Evolutionary conservation across 345 rosid species (phyloP).

Genomic region (Cardiospermum halicacabum): DNA sequence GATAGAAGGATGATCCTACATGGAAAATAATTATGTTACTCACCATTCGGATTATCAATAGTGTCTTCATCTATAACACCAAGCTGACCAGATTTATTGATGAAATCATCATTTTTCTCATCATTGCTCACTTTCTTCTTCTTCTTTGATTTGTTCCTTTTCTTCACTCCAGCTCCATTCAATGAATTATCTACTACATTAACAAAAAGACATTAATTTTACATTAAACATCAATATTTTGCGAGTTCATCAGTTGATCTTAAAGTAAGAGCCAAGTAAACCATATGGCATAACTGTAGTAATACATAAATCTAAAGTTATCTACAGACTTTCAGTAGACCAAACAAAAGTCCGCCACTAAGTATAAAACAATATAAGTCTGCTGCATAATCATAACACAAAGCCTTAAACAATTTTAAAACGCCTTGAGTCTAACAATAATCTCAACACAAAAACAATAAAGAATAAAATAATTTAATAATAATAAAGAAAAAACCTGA

Average conservation of each 20-base stretch:
- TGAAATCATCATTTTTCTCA: conserved; percentile 9
- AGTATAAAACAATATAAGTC: conserved; percentile 9
- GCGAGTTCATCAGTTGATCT: too few species aligned
- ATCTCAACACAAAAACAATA: conserved; percentile 5
- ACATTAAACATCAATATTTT: neutral
- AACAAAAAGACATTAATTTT: neutral
- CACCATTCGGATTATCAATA: conserved; percentile 15
- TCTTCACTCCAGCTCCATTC: conserved; percentile 15
- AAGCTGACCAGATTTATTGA: conserved; percentile 9
- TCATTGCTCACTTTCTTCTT: conserved; percentile 19
- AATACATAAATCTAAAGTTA: neutral
- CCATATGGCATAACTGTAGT: neutral
- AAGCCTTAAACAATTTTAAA: neutral
- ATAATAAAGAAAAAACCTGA: neutral
- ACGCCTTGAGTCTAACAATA: conserved; percentile 4
- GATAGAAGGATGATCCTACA: neutral
- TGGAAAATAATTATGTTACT: neutral
- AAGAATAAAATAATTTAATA: too few species aligned
- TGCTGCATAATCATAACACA: conserved; percentile 1
- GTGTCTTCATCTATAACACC: conserved; percentile 9
- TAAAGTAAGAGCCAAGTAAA: neutral
- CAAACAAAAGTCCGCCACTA: too few species aligned
- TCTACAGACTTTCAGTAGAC: neutral
- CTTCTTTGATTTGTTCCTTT: conserved; percentile 22
- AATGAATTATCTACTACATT: neutral